A percentile compares a stretch with the other conserved stretches of the same genome.
Conservation (phyloP, 1,139 yeast genomes). For the Yamadazyma siamensis region DNA sequence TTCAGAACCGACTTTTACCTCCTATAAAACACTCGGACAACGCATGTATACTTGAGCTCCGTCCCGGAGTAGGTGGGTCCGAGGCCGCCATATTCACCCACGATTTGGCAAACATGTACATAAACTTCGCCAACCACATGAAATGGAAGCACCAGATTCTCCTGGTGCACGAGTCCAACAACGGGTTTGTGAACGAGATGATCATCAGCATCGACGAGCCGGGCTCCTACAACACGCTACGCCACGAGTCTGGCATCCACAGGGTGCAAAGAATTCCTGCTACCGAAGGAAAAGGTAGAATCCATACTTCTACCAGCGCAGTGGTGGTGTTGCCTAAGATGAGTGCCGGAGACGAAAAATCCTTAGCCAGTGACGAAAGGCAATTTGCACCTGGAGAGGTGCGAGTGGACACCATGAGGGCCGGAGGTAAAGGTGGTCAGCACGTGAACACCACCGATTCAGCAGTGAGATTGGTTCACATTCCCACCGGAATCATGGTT, state of each 20-base stretch:
- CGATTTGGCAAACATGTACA: constrained; percentile 80
- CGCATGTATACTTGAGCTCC: constrained; percentile 75
- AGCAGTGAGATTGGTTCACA: constrained; percentile 89
- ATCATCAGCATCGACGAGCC: constrained; percentile 70
- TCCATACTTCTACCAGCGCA: constrained; percentile 95
- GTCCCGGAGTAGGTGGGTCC: constrained; percentile 97
- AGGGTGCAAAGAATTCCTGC: constrained; percentile 92
- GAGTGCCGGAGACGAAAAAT: constrained; percentile 52
- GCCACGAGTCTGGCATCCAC: constrained; percentile 94
- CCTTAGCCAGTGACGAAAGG: constrained; percentile 61
- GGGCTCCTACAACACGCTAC: constrained; percentile 69
- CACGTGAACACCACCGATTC: constrained; percentile 98
- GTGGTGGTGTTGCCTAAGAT: constrained; percentile 90
- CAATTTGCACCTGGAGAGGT: constrained; percentile 85
- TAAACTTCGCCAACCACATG: constrained; percentile 59
- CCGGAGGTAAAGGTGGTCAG: constrained; percentile 98
- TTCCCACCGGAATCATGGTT: constrained; percentile 87
- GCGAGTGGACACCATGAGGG: constrained; percentile 91
- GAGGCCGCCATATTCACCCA: constrained; percentile 87
- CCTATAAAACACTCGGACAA: constrained; percentile 73
- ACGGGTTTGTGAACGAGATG: constrained; percentile 66
- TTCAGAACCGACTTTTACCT: constrained; percentile 66
- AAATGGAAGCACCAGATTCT: constrained; percentile 67
- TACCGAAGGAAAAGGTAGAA: constrained; percentile 90
- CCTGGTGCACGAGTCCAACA: constrained; percentile 62